Evolutionary conservation across 192 early-diverging fungal genomes (phyloP).

Genomic region (Gonapodya sp.): DNA sequence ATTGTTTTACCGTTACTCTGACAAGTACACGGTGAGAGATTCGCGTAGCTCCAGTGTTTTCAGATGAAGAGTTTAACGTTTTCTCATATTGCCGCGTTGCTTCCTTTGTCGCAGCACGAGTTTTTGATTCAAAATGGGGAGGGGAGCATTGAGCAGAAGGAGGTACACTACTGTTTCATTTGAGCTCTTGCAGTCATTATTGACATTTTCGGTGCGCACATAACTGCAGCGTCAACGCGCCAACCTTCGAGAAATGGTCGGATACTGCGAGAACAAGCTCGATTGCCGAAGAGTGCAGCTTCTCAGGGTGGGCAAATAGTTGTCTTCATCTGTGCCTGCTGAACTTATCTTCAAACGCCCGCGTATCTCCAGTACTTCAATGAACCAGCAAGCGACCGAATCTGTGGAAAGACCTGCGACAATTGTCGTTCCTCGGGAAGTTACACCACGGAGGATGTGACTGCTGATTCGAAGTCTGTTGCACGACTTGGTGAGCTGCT

Average conservation of each 20-base stretch:
- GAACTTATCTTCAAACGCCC: background rate
- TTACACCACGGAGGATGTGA: slow-evolving; percentile 38
- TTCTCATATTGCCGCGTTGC: background rate
- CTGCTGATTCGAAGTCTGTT: slow-evolving; percentile 35
- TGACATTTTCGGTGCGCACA: background rate
- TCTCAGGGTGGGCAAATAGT: background rate
- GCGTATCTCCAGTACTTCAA: slow-evolving; percentile 62
- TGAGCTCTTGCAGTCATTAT: too few relatives aligned
- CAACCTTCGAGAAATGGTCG: slow-evolving; percentile 40
- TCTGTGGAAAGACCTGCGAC: slow-evolving; percentile 76
- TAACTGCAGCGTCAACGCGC: slow-evolving; percentile 35
- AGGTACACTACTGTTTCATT: slow-evolving; percentile 28
- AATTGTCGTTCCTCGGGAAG: slow-evolving; percentile 53
- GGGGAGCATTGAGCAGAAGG: slow-evolving; percentile 71
- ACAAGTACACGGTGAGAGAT: slow-evolving; percentile 48
- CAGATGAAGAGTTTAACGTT: slow-evolving; percentile 7
- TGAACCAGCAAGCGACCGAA: slow-evolving; percentile 54
- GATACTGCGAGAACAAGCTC: slow-evolving; percentile 73
- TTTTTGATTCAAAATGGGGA: slow-evolving; percentile 76
- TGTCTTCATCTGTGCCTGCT: background rate
- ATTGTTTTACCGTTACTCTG: slow-evolving; percentile 67
- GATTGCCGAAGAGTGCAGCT: slow-evolving; percentile 55
- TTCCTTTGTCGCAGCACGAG: slow-evolving; percentile 45
- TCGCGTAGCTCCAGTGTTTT: slow-evolving; percentile 3
- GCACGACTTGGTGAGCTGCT: slow-evolving; percentile 36